Percentiles rank a stretch among this genome's conserved stretches.
phyloP scores from a whole-genome alignment of 2,329 filamentous ascomycete species.

The Akanthomyces dipterigenus region DNA sequence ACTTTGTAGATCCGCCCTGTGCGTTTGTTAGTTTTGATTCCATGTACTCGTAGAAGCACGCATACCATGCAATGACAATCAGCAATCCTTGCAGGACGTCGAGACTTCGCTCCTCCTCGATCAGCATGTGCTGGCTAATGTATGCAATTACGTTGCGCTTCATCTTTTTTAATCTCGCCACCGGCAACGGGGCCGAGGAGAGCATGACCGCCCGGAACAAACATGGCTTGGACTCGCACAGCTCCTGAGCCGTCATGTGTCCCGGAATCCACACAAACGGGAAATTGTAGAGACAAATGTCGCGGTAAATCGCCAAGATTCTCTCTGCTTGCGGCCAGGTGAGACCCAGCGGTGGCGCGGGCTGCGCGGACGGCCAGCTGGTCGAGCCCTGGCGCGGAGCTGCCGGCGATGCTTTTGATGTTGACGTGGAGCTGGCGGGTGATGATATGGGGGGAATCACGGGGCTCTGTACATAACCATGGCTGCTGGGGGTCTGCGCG shows the following conservation, averaged over 20 bases:
- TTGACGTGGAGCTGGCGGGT: slow-evolving; percentile 11
- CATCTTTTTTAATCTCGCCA: slow-evolving; percentile 29
- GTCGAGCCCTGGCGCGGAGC: slow-evolving; percentile 4
- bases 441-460: slow-evolving; percentile 4
- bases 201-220: slow-evolving; percentile 33
- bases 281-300: slow-evolving; percentile 28
- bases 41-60: background rate
- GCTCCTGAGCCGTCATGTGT: slow-evolving; percentile 21
- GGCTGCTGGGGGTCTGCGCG: background rate
- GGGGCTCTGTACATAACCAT: background rate
- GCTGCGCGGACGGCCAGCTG: background rate
- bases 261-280: slow-evolving; percentile 31
- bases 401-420: slow-evolving; percentile 1
- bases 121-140: slow-evolving; percentile 34
- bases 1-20: slow-evolving; percentile 29
- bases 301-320: slow-evolving; percentile 27
- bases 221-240: slow-evolving; percentile 30
- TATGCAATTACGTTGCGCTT: slow-evolving; percentile 35
- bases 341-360: slow-evolving; percentile 27
- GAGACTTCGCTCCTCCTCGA: slow-evolving; percentile 33
- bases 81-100: slow-evolving; percentile 41
- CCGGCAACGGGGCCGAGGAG: slow-evolving; percentile 25
- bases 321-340: slow-evolving; percentile 33
- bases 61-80: slow-evolving; percentile 39
- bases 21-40: background rate